These are phyloP conservation scores for Mortierella sp. DNA, from an alignment of 371 early-diverging fungal species.

Conservation along the genomic window DNA sequence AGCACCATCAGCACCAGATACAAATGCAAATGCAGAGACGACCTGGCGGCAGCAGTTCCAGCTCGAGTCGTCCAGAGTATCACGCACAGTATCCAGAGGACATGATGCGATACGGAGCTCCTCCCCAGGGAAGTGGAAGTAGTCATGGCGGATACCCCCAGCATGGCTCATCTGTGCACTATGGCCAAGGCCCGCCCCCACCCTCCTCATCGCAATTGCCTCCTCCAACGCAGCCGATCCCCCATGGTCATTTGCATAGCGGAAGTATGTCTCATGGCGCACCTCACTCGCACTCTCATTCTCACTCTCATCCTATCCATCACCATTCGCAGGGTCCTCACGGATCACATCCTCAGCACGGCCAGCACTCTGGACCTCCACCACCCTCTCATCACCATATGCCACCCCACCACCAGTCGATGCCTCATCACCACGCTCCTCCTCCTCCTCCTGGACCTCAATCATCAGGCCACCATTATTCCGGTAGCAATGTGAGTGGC, in stretches of 20 bases:
- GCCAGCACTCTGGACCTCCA: constrained; percentile 45
- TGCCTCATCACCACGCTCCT: constrained; percentile 34
- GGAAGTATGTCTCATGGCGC: constrained; percentile 43
- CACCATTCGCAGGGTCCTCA: constrained; percentile 48
- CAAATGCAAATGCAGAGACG: constrained; percentile 44
- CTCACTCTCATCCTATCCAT: constrained; percentile 47
- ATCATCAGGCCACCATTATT: constrained; percentile 40
- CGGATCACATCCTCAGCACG: constrained; percentile 44
- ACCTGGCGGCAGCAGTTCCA: constrained; percentile 31
- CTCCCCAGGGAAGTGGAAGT: constrained; percentile 47
- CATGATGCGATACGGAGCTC: constrained; percentile 53
- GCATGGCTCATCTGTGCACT: constrained; percentile 44
- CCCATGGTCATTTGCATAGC: constrained; percentile 52
- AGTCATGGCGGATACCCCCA: constrained; percentile 46
- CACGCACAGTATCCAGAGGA: constrained; percentile 51
- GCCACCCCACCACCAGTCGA: constrained; percentile 38
- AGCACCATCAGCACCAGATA: constrained; percentile 47
- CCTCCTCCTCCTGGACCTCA: constrained; percentile 46
- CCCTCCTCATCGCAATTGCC: constrained; percentile 39
- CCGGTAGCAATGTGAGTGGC: constrained; percentile 34
- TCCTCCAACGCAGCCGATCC: constrained; percentile 29
- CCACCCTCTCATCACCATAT: constrained; percentile 51
- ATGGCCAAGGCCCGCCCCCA: constrained; percentile 44
- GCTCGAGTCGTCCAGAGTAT: constrained; percentile 46
- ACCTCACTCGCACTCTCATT: constrained; percentile 43